Conservation (phyloP, 768 basidiomycete species). For the Filobasidium floriforme region DNA sequence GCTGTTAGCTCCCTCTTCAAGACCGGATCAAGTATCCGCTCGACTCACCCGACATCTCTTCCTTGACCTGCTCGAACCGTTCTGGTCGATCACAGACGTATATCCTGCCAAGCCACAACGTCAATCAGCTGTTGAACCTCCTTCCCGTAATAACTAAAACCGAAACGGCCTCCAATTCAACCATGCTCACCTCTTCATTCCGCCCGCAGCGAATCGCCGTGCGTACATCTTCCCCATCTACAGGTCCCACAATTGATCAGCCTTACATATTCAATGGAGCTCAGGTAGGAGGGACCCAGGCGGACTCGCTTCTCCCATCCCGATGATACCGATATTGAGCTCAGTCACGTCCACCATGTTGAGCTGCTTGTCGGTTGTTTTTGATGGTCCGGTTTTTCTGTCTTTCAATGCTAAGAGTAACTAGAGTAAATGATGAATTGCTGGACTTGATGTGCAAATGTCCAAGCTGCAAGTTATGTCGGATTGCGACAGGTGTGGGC, state of each 20-base stretch:
- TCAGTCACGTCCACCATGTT: slow-evolving; percentile 8
- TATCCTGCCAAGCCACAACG: slow-evolving; percentile 53
- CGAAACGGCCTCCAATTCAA: too few species aligned
- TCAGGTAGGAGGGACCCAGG: neutral
- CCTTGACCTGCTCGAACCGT: slow-evolving; percentile 59
- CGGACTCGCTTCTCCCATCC: slow-evolving; percentile 67
- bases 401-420: too few species aligned
- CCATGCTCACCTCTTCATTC: slow-evolving; percentile 67
- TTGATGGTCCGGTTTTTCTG: too few species aligned
- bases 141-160: too few species aligned
- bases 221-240: slow-evolving; percentile 93
- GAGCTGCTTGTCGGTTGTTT: too few species aligned
- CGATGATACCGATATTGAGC: slow-evolving; percentile 68
- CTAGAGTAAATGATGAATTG: too few species aligned
- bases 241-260: neutral
- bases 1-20: neutral
- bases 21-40: slow-evolving; percentile 7
- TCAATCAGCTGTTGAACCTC: neutral
- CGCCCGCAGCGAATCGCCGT: slow-evolving; percentile 61
- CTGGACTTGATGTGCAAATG: too few species aligned
- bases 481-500: too few species aligned
- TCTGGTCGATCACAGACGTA: slow-evolving; percentile 78
- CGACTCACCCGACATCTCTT: slow-evolving; percentile 56
- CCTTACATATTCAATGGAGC: neutral
- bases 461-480: too few species aligned